Base-by-base conservation (phyloP, 2,329 filamentous ascomycete species). In the Phialophora expanda region DNA sequence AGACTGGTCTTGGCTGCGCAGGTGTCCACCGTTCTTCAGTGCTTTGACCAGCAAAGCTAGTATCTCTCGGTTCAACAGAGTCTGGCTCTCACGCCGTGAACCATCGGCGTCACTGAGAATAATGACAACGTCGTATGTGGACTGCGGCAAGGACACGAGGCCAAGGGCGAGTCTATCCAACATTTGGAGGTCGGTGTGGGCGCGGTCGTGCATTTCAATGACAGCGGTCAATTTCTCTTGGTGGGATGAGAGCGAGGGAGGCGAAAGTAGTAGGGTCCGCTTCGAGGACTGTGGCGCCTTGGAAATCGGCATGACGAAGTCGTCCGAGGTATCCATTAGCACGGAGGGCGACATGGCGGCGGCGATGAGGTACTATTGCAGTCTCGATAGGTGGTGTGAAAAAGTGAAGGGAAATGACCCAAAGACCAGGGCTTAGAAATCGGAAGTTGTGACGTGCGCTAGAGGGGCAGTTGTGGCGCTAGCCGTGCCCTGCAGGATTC, bases 161-260 rank as follows among this genome's bases (percentile, higher is more conserved):
- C 92, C 92, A 41, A 91, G 86, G 1, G 91, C 88, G 48, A 99
- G 86, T 59, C 95, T 92, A 81, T 99, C 95, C 68, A 99, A 90
- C 95, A 99, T 99, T 79, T 98, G 95, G 61, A 99, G 84, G 76
- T 99, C 95, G 68, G 93, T 94, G 54, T 85, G 83, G 69, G 85
- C 81, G 75, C 92, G 89, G 77, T 95, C 88, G 81, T 92, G 88
- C 64, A 87, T 82, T 66, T 87, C 83, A 74, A 96, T 86, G 68
- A 95, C 83, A 71, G 83, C 81, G 70, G 87, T 86, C 70, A 98
- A 85, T 73, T 88, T 88, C 71, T 92, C 89, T 72, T 93, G 91
- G 78, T 96, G 90, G 62, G 92, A 87, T 71, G 95, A 90, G 73
- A 98, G 86, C 26, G 93, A 96, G 12, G 95, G 93, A 61, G 95